A percentile compares a stretch with the other conserved stretches of the same genome.
phyloP scores from a whole-genome alignment of 768 basidiomycete genomes.

The Boletus subparvulus region DNA sequence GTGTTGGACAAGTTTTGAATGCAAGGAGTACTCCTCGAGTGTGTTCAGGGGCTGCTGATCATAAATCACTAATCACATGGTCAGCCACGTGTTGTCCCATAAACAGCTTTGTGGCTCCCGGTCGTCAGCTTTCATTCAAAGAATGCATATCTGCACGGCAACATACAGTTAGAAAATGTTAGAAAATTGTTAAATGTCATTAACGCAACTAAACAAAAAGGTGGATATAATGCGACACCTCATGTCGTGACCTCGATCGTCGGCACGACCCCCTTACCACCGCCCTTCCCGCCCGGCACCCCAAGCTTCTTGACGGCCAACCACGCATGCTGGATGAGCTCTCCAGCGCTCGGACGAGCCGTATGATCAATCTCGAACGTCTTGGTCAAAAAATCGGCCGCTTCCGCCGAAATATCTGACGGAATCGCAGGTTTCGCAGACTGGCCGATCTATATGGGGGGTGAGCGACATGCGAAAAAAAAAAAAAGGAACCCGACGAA shows the following conservation, averaged over 20 bases:
- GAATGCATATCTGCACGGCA: too few relatives aligned
- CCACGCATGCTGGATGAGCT: conserved; percentile 76
- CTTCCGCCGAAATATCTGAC: conserved; percentile 86
- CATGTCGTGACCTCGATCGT: conserved; percentile 32
- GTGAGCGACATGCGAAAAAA: background rate
- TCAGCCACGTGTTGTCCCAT: too few relatives aligned
- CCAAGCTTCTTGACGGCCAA: conserved; percentile 42
- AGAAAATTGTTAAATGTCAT: too few relatives aligned
- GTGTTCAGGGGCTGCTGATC: too few relatives aligned
- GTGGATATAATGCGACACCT: background rate
- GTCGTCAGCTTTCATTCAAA: too few relatives aligned
- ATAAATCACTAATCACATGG: too few relatives aligned
- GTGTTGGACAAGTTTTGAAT: too few relatives aligned
- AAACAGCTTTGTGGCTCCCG: too few relatives aligned
- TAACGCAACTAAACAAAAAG: too few relatives aligned
- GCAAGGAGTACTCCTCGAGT: too few relatives aligned
- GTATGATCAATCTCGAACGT: conserved; percentile 88
- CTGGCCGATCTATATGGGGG: conserved; percentile 73
- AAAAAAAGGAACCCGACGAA: accelerated
- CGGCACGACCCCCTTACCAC: conserved; percentile 18
- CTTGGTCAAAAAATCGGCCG: conserved; percentile 78
- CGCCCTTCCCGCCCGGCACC: conserved; percentile 23
- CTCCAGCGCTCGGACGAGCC: conserved; percentile 74
- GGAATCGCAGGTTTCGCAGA: conserved; percentile 86
- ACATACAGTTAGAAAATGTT: too few relatives aligned